Evolutionary conservation across 2,329 filamentous ascomycete genomes (phyloP).

Genomic region (Nigrospora osmanthi): DNA sequence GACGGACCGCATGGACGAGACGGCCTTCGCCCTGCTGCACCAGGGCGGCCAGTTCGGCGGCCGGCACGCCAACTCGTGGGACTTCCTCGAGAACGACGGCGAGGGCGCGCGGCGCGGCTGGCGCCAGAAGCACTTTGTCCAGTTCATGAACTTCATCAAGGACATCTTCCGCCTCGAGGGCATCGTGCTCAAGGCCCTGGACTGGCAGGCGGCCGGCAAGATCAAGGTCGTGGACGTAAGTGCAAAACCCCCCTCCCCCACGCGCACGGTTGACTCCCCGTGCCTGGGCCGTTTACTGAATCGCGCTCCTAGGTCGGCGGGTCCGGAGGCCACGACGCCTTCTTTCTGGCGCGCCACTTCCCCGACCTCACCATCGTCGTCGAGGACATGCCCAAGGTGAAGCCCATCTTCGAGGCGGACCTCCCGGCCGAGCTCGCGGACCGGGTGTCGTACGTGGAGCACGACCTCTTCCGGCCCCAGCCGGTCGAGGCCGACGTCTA

Average conservation of each 20-base stretch:
- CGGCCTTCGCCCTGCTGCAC: constrained; percentile 27
- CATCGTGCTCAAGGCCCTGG: constrained; percentile 22
- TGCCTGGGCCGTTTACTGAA: background rate
- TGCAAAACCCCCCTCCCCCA: constrained; percentile 2
- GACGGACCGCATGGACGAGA: constrained; percentile 24
- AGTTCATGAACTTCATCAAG: constrained; percentile 30
- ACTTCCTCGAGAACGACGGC: constrained; percentile 30
- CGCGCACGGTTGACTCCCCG: no score
- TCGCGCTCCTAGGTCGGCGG: constrained; percentile 26
- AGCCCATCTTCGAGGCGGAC: constrained; percentile 20
- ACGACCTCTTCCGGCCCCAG: constrained; percentile 31
- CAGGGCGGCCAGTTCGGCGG: constrained; percentile 19
- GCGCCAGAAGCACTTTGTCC: constrained; percentile 28
- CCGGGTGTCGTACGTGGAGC: constrained; percentile 26
- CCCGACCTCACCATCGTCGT: constrained; percentile 33
- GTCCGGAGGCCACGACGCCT: constrained; percentile 31
- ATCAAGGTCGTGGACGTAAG: constrained; percentile 32
- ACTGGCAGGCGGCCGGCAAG: constrained; percentile 27
- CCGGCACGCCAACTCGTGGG: constrained; percentile 25
- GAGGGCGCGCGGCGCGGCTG: constrained; percentile 28
- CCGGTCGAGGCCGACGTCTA: constrained; percentile 36
- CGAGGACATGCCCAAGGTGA: constrained; percentile 33
- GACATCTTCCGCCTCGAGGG: constrained; percentile 29
- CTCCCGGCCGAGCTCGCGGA: constrained; percentile 22
- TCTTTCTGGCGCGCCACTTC: constrained; percentile 30